Percentiles rank a stretch among this genome's conserved stretches.
Conservation (phyloP, 164 flowering plant species). For the Aristolochia californica region DNA sequence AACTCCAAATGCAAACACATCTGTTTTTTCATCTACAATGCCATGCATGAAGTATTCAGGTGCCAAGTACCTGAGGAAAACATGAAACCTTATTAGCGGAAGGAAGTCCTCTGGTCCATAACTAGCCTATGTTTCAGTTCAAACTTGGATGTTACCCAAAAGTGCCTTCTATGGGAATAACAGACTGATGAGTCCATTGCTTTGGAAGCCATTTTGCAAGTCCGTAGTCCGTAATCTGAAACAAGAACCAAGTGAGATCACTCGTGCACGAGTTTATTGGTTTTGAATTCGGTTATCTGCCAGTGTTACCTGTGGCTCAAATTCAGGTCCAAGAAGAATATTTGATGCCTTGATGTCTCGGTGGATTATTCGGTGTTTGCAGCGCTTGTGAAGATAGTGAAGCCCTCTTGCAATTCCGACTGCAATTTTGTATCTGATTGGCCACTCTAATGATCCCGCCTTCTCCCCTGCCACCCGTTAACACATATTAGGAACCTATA, state of each 20-base stretch:
- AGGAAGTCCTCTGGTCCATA: too few relatives aligned
- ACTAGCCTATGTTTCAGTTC: too few relatives aligned
- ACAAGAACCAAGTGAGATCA: neutral
- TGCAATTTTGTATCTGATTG: slow-evolving; percentile 55
- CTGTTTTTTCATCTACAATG: slow-evolving; percentile 84
- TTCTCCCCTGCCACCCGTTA: slow-evolving; percentile 24
- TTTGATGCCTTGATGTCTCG: slow-evolving; percentile 91
- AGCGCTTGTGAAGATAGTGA: slow-evolving; percentile 75
- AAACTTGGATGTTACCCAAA: slow-evolving; percentile 63
- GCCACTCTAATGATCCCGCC: slow-evolving; percentile 43
- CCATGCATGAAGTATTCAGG: slow-evolving; percentile 98
- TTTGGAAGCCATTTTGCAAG: slow-evolving; percentile 91
- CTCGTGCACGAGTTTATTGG: neutral
- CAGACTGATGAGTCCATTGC: slow-evolving; percentile 77
- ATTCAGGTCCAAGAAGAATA: slow-evolving; percentile 72
- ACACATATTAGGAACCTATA: too few relatives aligned
- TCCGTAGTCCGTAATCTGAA: slow-evolving; percentile 82
- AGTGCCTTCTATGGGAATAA: slow-evolving; percentile 79
- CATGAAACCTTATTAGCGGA: neutral
- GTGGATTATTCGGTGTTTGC: slow-evolving; percentile 73
- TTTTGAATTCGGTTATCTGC: neutral
- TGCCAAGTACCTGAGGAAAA: slow-evolving; percentile 49
- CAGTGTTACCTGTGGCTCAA: slow-evolving; percentile 63
- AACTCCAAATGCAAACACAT: slow-evolving; percentile 81
- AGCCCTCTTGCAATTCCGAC: slow-evolving; percentile 69